Evolutionary conservation across 1,284 basidiomycete genomes (phyloP), one percentile per base, ranked within the genome.

Genomic region (Cutaneotrichosporon mucoides): DNA sequence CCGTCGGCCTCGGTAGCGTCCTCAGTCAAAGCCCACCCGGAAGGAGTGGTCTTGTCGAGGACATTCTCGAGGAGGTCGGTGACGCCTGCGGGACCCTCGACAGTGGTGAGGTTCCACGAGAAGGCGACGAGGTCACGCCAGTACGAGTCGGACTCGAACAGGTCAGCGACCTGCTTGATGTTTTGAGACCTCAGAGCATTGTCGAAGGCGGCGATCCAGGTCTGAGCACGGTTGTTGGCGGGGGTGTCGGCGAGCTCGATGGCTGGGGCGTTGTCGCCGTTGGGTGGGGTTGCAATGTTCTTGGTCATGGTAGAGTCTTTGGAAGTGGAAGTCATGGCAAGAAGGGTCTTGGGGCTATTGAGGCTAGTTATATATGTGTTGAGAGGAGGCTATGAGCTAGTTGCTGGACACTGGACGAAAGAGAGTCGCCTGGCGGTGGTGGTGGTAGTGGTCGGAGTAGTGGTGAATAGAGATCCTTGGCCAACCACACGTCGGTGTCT

Each of bases 141-240:
- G 72, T 59, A 62, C 15, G 40, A 45, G 35, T 59, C 57, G 40
- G 62, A 62, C 16, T 75, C 85, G 62, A 81, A 95, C 82, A 97
- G 72, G 77, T 95, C 95, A 38, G 94, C 92, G 3, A 89, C 86
- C 75, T 96, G 95, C 46, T 91, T 89, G 0, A 93, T 96, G 73
- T 97, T 95, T 40, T 41, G 10, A 11, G 44, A 38, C 46, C 58
- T 34, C 54, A 62, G 61, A 12, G 61, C 50, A 15, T 43, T 13
- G 46, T 62, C 53, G 15, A 62, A 47, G 10, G 46, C 49, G 50
- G 48, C 44, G 54, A 62, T 42, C 61, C 61, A 62, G 24, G 48
- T 41, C 45, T 58, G 51, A 6, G 57, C 61, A 35, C 36, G 44
- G 13, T 44, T 33, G 44, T 52, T 56, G 36, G 59, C 59, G 1